A percentile compares a stretch with the other conserved stretches of the same genome.
phyloP scores from a whole-genome alignment of 805 yeast species.

The Saccharomycopsis lassenensis region DNA sequence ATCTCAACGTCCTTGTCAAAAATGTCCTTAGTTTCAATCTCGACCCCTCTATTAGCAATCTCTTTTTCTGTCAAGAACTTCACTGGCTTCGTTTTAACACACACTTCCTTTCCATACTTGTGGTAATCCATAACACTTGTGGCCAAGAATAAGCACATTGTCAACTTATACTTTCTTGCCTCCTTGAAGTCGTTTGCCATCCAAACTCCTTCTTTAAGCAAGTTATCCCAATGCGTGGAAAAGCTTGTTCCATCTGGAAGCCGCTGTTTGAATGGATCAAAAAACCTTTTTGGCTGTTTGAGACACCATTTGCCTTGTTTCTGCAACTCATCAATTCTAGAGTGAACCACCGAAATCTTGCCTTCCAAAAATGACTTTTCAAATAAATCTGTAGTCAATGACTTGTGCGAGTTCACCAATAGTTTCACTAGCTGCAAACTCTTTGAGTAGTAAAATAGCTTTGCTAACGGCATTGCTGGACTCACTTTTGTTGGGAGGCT shows the following conservation, averaged over 20 bases:
- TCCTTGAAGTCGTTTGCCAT: constrained; percentile 70
- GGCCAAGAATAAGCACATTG: constrained; percentile 59
- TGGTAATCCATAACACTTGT: constrained; percentile 70
- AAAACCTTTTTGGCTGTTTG: constrained; percentile 64
- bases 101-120: constrained; percentile 56
- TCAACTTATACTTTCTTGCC: constrained; percentile 54
- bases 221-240: constrained; percentile 54
- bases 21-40: neutral
- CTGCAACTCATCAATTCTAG: constrained; percentile 85
- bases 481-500: constrained; percentile 42
- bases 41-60: too few species aligned
- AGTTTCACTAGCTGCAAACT: constrained; percentile 75
- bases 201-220: constrained; percentile 77
- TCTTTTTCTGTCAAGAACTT: constrained; percentile 21
- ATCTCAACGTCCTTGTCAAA: neutral
- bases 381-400: constrained; percentile 72
- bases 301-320: constrained; percentile 84
- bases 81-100: constrained; percentile 45
- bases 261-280: constrained; percentile 45
- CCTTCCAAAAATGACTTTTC: constrained; percentile 84
- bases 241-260: neutral
- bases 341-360: constrained; percentile 77
- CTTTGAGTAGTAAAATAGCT: constrained; percentile 77
- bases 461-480: constrained; percentile 63
- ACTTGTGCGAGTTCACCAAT: constrained; percentile 77